These are phyloP conservation scores for Ceratobasidium papillatum DNA, from an alignment of 1,284 basidiomycete genomes.

Conservation along the genomic window DNA sequence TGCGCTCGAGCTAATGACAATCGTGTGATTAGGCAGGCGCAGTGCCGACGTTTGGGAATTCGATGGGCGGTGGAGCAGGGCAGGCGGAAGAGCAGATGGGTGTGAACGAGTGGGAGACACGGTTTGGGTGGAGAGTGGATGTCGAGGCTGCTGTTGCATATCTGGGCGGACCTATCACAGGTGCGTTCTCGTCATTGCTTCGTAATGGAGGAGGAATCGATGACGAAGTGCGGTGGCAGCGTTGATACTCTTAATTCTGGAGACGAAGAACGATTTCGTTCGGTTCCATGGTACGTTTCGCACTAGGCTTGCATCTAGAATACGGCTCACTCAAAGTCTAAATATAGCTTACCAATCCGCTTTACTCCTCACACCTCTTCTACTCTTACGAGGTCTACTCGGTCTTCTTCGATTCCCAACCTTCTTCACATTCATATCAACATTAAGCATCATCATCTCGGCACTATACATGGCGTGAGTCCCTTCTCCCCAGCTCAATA, in stretches of 20 bases:
- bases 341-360: conserved; percentile 79
- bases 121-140: conserved; percentile 75
- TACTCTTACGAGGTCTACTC: conserved; percentile 68
- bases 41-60: conserved; percentile 65
- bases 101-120: conserved; percentile 75
- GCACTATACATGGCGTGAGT: conserved; percentile 68
- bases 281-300: conserved; percentile 76
- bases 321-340: neutral
- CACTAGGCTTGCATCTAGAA: neutral
- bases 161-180: conserved; percentile 75
- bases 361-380: conserved; percentile 70
- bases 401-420: conserved; percentile 59
- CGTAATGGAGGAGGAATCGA: neutral
- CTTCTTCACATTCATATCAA: conserved; percentile 60
- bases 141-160: conserved; percentile 74
- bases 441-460: conserved; percentile 56
- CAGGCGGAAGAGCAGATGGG: conserved; percentile 57
- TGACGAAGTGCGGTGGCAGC: conserved; percentile 56
- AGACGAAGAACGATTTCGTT: conserved; percentile 82
- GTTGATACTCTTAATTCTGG: conserved; percentile 71
- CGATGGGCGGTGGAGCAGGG: conserved; percentile 55
- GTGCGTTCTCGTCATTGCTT: conserved; percentile 55
- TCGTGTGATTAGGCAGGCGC: conserved; percentile 57
- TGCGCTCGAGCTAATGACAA: neutral
- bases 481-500: conserved; percentile 9